Percentiles rank a stretch among this genome's conserved stretches.
phyloP scores from a whole-genome alignment of 2,329 filamentous ascomycete species.

The Pseudopyrenochaeta lycopersici region DNA sequence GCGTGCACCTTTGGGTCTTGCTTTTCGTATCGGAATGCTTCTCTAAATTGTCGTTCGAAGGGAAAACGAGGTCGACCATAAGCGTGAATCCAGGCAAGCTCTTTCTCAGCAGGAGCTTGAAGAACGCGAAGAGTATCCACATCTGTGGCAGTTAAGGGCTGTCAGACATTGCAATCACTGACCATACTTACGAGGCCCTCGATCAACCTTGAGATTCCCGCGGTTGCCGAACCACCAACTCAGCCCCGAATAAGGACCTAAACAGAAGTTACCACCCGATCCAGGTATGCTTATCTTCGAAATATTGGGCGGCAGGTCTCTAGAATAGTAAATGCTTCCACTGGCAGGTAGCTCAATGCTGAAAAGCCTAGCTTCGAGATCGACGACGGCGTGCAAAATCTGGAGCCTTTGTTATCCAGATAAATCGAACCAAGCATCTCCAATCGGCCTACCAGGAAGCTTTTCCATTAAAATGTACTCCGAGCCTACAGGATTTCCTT shows the following conservation, averaged over 20 bases:
- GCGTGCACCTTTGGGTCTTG: conserved; percentile 26
- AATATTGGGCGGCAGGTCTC: conserved; percentile 11
- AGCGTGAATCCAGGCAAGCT: conserved; percentile 31
- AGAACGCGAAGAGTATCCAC: too few relatives aligned
- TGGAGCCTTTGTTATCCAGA: conserved; percentile 27
- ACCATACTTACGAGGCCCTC: conserved; percentile 34
- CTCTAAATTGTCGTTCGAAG: conserved; percentile 29
- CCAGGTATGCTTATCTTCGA: conserved; percentile 19
- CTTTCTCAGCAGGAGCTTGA: conserved; percentile 31
- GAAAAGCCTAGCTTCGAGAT: conserved; percentile 32
- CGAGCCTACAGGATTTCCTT: conserved; percentile 30
- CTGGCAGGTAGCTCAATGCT: conserved; percentile 23
- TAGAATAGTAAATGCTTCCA: conserved; percentile 35
- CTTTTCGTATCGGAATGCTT: conserved; percentile 30
- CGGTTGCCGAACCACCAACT: conserved; percentile 33
- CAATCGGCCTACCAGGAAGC: conserved; percentile 25
- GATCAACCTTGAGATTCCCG: conserved; percentile 23
- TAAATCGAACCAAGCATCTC: conserved; percentile 29
- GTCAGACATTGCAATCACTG: background rate
- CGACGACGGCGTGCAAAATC: conserved; percentile 24
- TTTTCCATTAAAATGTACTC: conserved; percentile 47
- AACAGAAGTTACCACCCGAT: conserved; percentile 21
- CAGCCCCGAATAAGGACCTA: conserved; percentile 26
- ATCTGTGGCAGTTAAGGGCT: too few relatives aligned
- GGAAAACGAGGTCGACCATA: conserved; percentile 29